These are phyloP conservation scores for Scheffersomyces stipitis DNA, from an alignment of 805 yeast genomes.

Conservation along the genomic window DNA sequence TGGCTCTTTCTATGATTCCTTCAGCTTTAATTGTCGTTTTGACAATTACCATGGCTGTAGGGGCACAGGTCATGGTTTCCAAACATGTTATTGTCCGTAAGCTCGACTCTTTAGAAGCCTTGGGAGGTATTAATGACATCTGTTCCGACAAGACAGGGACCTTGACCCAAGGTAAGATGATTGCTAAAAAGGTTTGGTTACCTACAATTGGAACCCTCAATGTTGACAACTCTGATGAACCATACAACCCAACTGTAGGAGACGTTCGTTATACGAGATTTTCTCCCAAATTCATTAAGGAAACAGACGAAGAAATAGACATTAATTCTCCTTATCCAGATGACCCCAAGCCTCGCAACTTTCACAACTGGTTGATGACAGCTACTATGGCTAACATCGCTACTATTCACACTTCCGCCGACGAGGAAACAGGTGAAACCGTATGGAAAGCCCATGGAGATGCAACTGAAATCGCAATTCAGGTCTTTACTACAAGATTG, in stretches of 20 bases:
- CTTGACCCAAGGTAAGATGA: constrained; percentile 77
- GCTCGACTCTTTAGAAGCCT: constrained; percentile 73
- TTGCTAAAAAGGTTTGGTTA: constrained; percentile 67
- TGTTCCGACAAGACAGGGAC: constrained; percentile 87
- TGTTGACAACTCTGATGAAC: constrained; percentile 55
- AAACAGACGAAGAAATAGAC: constrained; percentile 37
- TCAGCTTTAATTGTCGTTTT: constrained; percentile 76
- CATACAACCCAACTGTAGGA: constrained; percentile 66
- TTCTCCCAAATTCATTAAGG: constrained; percentile 37
- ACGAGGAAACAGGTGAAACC: constrained; percentile 39
- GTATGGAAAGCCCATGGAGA: constrained; percentile 83
- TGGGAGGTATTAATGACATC: constrained; percentile 76
- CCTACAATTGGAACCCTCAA: constrained; percentile 60
- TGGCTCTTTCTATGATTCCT: constrained; percentile 79
- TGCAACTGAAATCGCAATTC: constrained; percentile 87
- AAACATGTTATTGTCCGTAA: constrained; percentile 74
- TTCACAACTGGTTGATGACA: constrained; percentile 54
- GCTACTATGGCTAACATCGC: constrained; percentile 85
- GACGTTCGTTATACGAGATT: constrained; percentile 32
- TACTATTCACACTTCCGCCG: constrained; percentile 50
- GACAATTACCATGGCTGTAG: constrained; percentile 84
- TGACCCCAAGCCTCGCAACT: constrained; percentile 21
- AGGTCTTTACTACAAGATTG: constrained; percentile 67
- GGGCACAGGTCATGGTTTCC: constrained; percentile 71
- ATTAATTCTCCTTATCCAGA: constrained; percentile 13